Evolutionary conservation across 768 basidiomycete genomes (phyloP).

Genomic region (Termitomyces sp.): DNA sequence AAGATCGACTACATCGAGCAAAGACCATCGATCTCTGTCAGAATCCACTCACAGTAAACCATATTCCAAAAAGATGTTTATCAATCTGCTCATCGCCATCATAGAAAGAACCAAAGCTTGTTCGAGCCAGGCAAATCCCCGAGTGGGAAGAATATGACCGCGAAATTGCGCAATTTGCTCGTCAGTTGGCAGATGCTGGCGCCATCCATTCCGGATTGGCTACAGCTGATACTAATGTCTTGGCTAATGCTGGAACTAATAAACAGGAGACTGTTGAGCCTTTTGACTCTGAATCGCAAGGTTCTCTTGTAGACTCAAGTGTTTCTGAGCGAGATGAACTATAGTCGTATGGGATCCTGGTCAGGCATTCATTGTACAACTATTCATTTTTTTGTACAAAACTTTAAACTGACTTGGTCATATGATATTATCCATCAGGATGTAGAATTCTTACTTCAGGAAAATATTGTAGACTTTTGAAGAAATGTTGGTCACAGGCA

Average conservation of each 20-base stretch:
- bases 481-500: too few relatives aligned
- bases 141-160: conserved; percentile 96
- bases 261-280: neutral
- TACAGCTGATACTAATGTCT: conserved; percentile 61
- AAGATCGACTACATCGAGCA: conserved; percentile 72
- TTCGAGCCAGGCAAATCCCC: conserved; percentile 89
- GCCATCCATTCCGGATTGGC: conserved; percentile 62
- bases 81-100: neutral
- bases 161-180: conserved; percentile 83
- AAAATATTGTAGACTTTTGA: too few relatives aligned
- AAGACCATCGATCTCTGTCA: conserved; percentile 96
- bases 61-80: neutral
- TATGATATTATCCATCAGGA: too few relatives aligned
- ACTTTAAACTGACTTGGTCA: too few relatives aligned
- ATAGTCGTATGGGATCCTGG: neutral
- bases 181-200: conserved; percentile 64
- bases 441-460: too few relatives aligned
- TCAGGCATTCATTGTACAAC: neutral
- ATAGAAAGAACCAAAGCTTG: conserved; percentile 96
- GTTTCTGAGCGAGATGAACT: conserved; percentile 7
- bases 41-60: conserved; percentile 84
- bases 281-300: neutral
- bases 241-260: conserved; percentile 40
- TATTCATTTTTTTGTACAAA: too few relatives aligned
- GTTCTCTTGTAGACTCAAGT: neutral